These are phyloP conservation scores for Xylariaceae sp. DNA, from an alignment of 2,329 filamentous ascomycete species.

Conservation along the genomic window DNA sequence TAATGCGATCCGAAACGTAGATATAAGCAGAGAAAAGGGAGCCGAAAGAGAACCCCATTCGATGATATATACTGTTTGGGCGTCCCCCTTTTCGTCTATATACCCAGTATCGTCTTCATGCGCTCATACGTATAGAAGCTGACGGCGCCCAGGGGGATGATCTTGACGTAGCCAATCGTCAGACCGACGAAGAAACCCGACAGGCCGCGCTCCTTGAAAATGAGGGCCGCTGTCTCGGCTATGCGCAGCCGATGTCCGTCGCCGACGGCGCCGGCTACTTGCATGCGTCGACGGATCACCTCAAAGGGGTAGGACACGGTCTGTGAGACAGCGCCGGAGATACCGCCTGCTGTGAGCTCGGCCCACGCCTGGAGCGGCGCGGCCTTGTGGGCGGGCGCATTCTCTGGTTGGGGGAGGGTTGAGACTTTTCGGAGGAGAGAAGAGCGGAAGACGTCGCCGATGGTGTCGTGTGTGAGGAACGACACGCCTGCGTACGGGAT, in stretches of 20 bases:
- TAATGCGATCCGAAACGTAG: constrained; percentile 12
- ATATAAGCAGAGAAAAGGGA: not conserved
- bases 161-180: constrained; percentile 91
- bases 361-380: constrained; percentile 78
- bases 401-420: constrained; percentile 59
- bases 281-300: constrained; percentile 88
- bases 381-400: constrained; percentile 53
- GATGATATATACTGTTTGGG: too few relatives aligned
- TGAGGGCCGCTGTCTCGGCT: constrained; percentile 68
- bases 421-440: constrained; percentile 66
- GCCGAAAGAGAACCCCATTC: not conserved
- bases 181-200: constrained; percentile 88
- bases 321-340: constrained; percentile 85
- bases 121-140: constrained; percentile 63
- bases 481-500: constrained; percentile 93
- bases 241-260: constrained; percentile 78
- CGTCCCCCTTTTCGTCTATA: constrained; percentile 39
- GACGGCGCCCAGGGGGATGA: constrained; percentile 79
- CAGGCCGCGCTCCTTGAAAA: constrained; percentile 69
- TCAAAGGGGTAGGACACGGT: constrained; percentile 91
- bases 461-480: constrained; percentile 90
- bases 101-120: constrained; percentile 58
- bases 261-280: constrained; percentile 89
- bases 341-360: constrained; percentile 75
- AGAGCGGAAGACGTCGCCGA: constrained; percentile 74